Evolutionary conservation across 2,329 filamentous ascomycete species (phyloP).

Genomic region (Diaporthe citrichinensis): DNA sequence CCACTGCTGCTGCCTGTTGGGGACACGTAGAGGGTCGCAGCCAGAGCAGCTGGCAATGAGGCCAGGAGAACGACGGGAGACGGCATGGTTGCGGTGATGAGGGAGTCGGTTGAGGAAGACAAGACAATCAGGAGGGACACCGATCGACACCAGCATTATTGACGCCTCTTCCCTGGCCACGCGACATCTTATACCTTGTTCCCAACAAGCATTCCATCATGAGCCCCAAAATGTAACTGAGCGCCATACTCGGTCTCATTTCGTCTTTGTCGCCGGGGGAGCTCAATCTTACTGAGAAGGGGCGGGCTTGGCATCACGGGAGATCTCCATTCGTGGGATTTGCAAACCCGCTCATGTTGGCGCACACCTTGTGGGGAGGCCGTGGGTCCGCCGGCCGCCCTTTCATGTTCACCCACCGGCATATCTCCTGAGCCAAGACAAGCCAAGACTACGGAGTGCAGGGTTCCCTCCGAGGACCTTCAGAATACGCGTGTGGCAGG

Average conservation of each 20-base stretch:
- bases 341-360: neutral
- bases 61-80: neutral
- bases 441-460: slow-evolving; percentile 26
- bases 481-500: slow-evolving; percentile 3
- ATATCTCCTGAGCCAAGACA: slow-evolving; percentile 26
- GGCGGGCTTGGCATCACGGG: slow-evolving; percentile 28
- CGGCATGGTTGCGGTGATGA: neutral
- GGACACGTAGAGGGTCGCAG: slow-evolving; percentile 60
- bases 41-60: slow-evolving; percentile 38
- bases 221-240: neutral
- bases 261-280: neutral
- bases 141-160: neutral
- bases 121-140: neutral
- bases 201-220: neutral
- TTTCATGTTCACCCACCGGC: slow-evolving; percentile 23
- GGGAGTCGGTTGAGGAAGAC: neutral
- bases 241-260: slow-evolving; percentile 18
- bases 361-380: slow-evolving; percentile 23
- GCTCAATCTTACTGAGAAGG: slow-evolving; percentile 24
- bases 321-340: slow-evolving; percentile 33
- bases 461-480: neutral
- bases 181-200: slow-evolving; percentile 16
- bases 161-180: neutral
- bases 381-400: slow-evolving; percentile 19
- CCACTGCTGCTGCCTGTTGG: slow-evolving; percentile 57